phyloP scores from a whole-genome alignment of 2,329 filamentous ascomycete species.

The Xylaria sp. region DNA sequence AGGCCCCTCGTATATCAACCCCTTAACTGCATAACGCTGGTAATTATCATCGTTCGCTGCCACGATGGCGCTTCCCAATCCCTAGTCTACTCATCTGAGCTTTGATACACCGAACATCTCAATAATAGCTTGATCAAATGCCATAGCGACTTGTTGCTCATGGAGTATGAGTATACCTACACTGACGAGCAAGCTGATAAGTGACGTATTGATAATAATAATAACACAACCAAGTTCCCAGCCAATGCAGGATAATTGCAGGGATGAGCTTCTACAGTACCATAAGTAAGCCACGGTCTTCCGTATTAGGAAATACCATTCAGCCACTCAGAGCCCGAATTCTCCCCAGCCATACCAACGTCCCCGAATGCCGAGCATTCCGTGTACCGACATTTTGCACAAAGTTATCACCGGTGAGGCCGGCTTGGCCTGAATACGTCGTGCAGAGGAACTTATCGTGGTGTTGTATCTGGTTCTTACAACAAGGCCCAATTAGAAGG shows the following conservation, averaged over 20 bases:
- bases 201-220: conserved; percentile 1
- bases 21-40: background rate
- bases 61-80: too few species aligned
- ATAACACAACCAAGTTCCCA: too few species aligned
- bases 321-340: conserved; percentile 26
- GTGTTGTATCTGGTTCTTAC: background rate
- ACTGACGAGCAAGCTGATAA: too few species aligned
- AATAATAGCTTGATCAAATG: too few species aligned
- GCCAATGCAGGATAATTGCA: too few species aligned
- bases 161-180: too few species aligned
- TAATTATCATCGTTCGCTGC: too few species aligned
- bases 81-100: too few species aligned
- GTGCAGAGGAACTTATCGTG: background rate
- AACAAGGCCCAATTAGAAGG: background rate
- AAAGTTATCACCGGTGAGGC: background rate
- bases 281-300: conserved; percentile 17
- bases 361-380: conserved; percentile 23
- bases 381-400: background rate
- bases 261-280: too few species aligned
- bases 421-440: background rate
- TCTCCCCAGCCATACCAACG: background rate
- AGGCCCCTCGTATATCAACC: background rate
- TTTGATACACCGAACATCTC: too few species aligned
- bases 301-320: conserved; percentile 26
- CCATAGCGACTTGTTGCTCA: too few species aligned